Base-by-base conservation (phyloP, 805 yeast species). In the Isabelozyma rhagii region DNA sequence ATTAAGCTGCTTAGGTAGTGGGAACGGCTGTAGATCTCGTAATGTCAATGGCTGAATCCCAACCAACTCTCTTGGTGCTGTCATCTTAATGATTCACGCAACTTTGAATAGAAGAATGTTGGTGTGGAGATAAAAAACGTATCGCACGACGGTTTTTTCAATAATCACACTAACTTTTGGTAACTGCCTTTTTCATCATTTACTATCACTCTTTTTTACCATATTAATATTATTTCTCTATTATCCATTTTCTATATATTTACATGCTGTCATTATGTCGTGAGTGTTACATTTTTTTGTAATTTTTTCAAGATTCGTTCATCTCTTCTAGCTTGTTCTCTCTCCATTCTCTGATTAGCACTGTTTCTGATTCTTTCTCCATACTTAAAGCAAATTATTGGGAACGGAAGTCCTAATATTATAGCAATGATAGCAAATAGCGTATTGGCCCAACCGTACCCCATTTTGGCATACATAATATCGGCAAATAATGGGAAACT, bases 381-480 rank as follows among this genome's bases (percentile, higher is more conserved):
- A 47, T 69, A 66, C 45, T 59, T 53, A 48, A 64, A 63, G 52
- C 74, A 69, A 40, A 68, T 51, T 8, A 68, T 55, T 1, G 77
- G 77, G 53, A 72, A 71, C 5, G 75, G 75, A 9, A 69, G 51
- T 2, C 77, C 76, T 47, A 72, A 58, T 1, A 58, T 56, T 10
- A 71, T 49, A 6, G 65, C 70, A 31, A 72, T 56, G 42, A 69
- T 51, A 6, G 68, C 77, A 53, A 72, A 68, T 63, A 71, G 56
- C 15, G 74, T 68, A 50, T 70, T 70, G 1, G 71, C 75, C 75
- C 76, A 71, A 5, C 75, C 75, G 51, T 71, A 71, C 8, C 64
- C 65, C 44, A 71, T 52, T 38, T 47, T 51, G 14, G 52, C 66
- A 47, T 72, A 72, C 72, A 72, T 67, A 38, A 57, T 56, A n/a